These are phyloP conservation scores for Xylaria sp. DNA, from an alignment of 2,329 filamentous ascomycete genomes.

Conservation along the genomic window DNA sequence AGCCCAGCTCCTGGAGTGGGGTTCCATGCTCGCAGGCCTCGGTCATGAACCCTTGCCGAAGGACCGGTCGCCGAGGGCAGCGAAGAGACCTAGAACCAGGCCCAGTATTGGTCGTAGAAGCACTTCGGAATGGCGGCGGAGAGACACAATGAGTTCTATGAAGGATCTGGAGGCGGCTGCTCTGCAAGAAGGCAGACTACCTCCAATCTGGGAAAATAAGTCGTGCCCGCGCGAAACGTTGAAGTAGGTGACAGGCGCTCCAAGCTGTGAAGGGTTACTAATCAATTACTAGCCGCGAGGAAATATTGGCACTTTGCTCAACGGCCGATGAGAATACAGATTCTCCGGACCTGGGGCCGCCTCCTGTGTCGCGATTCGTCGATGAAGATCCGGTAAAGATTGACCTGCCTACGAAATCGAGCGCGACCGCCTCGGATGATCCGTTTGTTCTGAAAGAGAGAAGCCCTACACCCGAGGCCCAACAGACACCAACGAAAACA, in stretches of 20 bases:
- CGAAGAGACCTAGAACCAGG: constrained; percentile 46
- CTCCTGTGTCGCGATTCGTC: constrained; percentile 61
- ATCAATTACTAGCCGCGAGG: constrained; percentile 52
- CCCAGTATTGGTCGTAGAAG: constrained; percentile 48
- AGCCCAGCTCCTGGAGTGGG: constrained; percentile 71
- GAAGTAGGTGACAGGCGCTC: constrained; percentile 49
- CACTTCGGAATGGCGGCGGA: constrained; percentile 58
- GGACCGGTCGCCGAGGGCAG: constrained; percentile 47
- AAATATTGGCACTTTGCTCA: constrained; percentile 62
- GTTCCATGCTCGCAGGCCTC: constrained; percentile 66
- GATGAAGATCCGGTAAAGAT: constrained; percentile 58
- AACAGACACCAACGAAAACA: constrained; percentile 8
- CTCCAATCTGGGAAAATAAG: constrained; percentile 72
- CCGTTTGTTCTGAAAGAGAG: constrained; percentile 15
- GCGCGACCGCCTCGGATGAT: constrained; percentile 14
- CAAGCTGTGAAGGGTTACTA: constrained; percentile 14
- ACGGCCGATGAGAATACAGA: constrained; percentile 54
- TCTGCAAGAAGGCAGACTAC: constrained; percentile 57
- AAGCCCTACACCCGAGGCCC: constrained; percentile 5
- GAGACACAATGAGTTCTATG: constrained; percentile 49
- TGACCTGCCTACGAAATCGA: constrained; percentile 47
- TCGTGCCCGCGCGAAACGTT: constrained; percentile 68
- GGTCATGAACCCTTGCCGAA: constrained; percentile 59
- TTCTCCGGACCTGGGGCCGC: constrained; percentile 70
- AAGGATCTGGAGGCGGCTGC: constrained; percentile 54